Evolutionary conservation across 345 rosid species (phyloP), one percentile per base, ranked within the genome.

Genomic region (Rubroshorea leprosula): DNA sequence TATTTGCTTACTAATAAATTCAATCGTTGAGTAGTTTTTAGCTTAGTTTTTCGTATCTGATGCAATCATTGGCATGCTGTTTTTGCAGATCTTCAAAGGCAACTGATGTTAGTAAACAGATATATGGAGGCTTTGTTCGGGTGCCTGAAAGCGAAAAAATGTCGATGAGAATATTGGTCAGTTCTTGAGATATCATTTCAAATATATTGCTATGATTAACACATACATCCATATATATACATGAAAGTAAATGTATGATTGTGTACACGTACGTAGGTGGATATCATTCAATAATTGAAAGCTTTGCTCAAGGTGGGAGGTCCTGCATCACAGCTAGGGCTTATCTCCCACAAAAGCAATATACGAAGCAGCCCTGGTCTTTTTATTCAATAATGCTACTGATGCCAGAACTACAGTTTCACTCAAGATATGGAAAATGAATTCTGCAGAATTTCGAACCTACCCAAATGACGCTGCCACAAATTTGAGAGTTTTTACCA

Each of bases 251-350:
- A n/a, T n/a, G n/a, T n/a, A n/a, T n/a, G n/a, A n/a, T n/a, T n/a
- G n/a, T n/a, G n/a, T n/a, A n/a, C n/a, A n/a, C n/a, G n/a, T n/a
- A 19, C 41, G 4, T 61, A 85, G 89, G 80, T 85, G 58, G 93
- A 88, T n/a, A n/a, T 72, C 98, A 92, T 76, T 81, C 95, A 2
- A 78, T 86, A 6, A 72, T 86, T 8, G 95, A 86, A 71, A 80
- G 82, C 62, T 88, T 86, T 52, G 98, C 83, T 21, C 96, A 81
- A 76, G 90, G 90, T 23, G 98, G 96, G 16, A 77, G 98, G 72
- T 60, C 85, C 38, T 54, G 67, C 46, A 81, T 86, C 23, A 77
- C 95, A 2, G 74, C 92, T 5, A 54, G 96, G 51, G 80, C 76
- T 14, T 91, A 83, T 71, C n/a, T n/a, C 95, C 98, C 10, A 91